Percentiles rank a stretch among this genome's conserved stretches.
Evolutionary conservation across 2,329 filamentous ascomycete species (phyloP).

Genomic region (Fusarium agapanthi): DNA sequence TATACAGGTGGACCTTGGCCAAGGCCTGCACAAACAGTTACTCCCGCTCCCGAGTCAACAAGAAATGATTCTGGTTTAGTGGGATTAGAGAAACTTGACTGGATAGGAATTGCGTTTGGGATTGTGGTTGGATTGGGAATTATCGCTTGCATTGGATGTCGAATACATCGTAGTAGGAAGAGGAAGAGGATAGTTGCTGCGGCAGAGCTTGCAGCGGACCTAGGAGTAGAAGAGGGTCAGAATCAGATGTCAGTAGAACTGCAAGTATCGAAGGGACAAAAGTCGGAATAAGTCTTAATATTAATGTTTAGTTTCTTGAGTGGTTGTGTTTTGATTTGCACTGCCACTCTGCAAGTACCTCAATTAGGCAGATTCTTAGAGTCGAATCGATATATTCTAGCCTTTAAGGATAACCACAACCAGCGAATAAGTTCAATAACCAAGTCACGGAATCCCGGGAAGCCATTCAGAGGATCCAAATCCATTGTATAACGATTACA

Average conservation of each 20-base stretch:
- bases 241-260: neutral
- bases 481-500: neutral
- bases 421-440: accelerated
- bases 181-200: neutral
- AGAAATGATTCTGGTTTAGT: neutral
- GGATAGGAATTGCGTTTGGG: neutral
- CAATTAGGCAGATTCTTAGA: no score
- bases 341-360: neutral
- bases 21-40: neutral
- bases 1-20: neutral
- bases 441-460: neutral
- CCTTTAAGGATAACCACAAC: no score
- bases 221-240: neutral
- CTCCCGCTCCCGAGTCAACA: neutral
- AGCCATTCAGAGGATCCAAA: accelerated
- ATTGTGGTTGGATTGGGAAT: neutral
- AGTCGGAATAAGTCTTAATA: neutral
- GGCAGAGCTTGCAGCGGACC: neutral
- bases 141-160: neutral
- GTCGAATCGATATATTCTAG: neutral
- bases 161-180: neutral
- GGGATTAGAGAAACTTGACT: neutral
- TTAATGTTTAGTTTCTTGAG: neutral
- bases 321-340: neutral
- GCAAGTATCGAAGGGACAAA: neutral